Evolutionary conservation across 441 rosid species (phyloP).

Genomic region (Arabidopsis hybrid): DNA sequence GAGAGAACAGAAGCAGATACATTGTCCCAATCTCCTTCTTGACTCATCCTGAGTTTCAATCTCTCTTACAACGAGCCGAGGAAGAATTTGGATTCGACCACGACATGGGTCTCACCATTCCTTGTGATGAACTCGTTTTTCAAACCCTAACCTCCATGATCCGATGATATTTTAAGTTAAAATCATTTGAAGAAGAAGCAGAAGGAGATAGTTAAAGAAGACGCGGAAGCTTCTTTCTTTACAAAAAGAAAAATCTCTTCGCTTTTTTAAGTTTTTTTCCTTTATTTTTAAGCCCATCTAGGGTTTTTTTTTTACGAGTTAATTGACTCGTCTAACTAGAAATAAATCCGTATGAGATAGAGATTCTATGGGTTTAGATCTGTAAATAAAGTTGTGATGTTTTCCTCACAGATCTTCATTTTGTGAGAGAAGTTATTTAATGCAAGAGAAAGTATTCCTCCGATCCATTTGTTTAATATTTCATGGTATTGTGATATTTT

Average conservation of each 20-base stretch:
- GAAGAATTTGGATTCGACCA: constrained; percentile 98
- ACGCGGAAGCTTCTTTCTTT: constrained; percentile 52
- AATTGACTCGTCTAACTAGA: constrained; percentile 50
- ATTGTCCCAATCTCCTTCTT: constrained; percentile 90
- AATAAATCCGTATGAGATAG: constrained; percentile 43
- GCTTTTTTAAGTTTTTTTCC: constrained; percentile 18
- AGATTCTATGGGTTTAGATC: constrained; percentile 46
- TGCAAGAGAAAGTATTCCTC: constrained; percentile 38
- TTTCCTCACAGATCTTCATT: constrained; percentile 63
- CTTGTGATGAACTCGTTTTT: constrained; percentile 94
- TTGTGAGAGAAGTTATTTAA: constrained; percentile 65
- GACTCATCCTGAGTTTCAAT: constrained; percentile 78
- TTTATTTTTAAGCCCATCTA: constrained; percentile 38
- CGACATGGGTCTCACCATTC: constrained; percentile 94
- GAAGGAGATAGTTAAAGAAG: constrained; percentile 41
- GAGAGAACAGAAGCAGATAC: constrained; percentile 83
- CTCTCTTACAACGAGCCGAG: constrained; percentile 80
- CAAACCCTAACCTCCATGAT: constrained; percentile 83
- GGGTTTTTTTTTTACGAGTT: constrained; percentile 51
- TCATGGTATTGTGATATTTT: background rate
- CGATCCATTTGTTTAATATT: background rate
- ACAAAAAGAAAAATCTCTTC: constrained; percentile 46
- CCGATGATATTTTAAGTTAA: constrained; percentile 47
- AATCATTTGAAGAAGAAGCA: constrained; percentile 48
- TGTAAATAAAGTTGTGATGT: constrained; percentile 46